These are phyloP conservation scores for Hagleromyces aurorensis DNA, from an alignment of 805 yeast species.

Conservation along the genomic window DNA sequence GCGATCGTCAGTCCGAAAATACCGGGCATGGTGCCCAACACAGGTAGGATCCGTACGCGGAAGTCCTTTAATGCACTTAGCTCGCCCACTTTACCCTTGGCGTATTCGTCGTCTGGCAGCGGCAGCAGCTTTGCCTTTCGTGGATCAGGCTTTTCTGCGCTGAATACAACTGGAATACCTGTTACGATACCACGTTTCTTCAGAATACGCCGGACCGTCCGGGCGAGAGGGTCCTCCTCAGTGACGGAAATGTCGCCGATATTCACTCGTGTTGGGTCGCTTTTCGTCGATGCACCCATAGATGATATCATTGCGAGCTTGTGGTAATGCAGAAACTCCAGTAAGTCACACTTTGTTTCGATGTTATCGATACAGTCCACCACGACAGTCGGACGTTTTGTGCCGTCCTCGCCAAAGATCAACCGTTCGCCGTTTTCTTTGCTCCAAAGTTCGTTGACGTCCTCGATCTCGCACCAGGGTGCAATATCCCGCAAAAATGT, in stretches of 20 bases:
- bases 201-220: constrained; percentile 77
- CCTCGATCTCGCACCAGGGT: constrained; percentile 89
- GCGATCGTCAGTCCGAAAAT: constrained; percentile 90
- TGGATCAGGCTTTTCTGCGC: constrained; percentile 96
- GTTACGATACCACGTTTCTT: constrained; percentile 67
- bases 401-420: constrained; percentile 34
- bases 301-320: constrained; percentile 70
- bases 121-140: constrained; percentile 85
- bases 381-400: constrained; percentile 69
- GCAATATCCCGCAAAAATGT: constrained; percentile 64
- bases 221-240: constrained; percentile 88
- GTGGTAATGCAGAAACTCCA: constrained; percentile 59
- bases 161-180: constrained; percentile 81
- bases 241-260: constrained; percentile 84
- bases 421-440: constrained; percentile 56
- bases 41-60: constrained; percentile 92
- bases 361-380: constrained; percentile 96
- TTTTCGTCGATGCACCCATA: constrained; percentile 96
- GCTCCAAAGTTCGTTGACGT: constrained; percentile 71
- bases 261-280: constrained; percentile 88
- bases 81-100: constrained; percentile 57
- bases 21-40: constrained; percentile 94
- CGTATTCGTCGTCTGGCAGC: constrained; percentile 70
- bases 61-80: constrained; percentile 81
- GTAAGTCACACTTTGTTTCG: constrained; percentile 89